Evolutionary conservation across 768 basidiomycete species (phyloP), one percentile per base, ranked within the genome.

Genomic region (Tricholoma saponaceum): DNA sequence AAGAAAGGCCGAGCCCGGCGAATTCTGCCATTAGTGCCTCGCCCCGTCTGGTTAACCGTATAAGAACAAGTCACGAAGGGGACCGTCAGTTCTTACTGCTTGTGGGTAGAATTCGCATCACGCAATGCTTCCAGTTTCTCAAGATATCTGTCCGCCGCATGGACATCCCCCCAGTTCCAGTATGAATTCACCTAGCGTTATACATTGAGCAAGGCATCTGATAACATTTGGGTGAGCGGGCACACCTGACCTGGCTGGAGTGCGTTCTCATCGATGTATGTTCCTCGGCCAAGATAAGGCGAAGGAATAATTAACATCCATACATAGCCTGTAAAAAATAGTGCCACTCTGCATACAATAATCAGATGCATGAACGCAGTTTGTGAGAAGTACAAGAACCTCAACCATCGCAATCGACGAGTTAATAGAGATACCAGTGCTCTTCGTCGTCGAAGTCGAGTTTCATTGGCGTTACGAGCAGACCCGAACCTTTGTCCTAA

Each of bases 261-360:
- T 1, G 97, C 96, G 69, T 98, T 97, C 74, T 99, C 97, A 69
- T 96, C 94, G 51, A 96, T 89, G 68, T 93, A 96, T 8, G 86
- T 90, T 8, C 74, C 70, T 60, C 84, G 79, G 16, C 84, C 86
- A 4, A 95, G 76, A 0, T 73, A 73, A 5, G 84, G 76, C 12
- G 80, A 78, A 3, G 95, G 95, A 53, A 97, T 77, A 5, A 82
- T 72, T n/a, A 87, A 61, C 72, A 97, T 81, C 93, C 95, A 98
- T n/a, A 83, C 51, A 69, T 92, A 85, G 12, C 94, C 94, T 4
- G 75, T 72, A 23, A 77, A 53, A 53, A 92, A 79, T 23, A 97
- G 72, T 4, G 74, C 44, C 2, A 80, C 60, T 69, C 92, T 92
- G 57, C 7, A 58, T 54, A 33, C 47, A 52, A 22, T 64, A 59